Evolutionary conservation across 257 asterid genomes (phyloP), one percentile per base, ranked within the genome.

Genomic region (Nicotiana otophora): DNA sequence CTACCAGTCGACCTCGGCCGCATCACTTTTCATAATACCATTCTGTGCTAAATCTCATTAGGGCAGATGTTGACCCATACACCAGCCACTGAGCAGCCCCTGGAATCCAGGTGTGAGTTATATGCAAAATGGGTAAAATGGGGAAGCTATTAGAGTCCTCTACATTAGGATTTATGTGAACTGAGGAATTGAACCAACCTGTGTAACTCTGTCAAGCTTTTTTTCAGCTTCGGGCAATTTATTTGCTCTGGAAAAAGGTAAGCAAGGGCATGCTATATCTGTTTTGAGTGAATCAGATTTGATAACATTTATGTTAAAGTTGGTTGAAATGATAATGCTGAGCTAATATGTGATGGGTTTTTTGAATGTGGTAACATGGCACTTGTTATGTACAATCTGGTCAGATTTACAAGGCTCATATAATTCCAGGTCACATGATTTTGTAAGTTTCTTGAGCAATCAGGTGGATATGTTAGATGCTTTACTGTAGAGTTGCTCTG

Each of bases 241-340:
- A 23, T 23, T 23, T 23, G 88, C 85, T 42, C 39, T 85, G 26
- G 54, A 76, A 33, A 83, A 83, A 53, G 86, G 88, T 10, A 83
- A 86, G 88, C 84, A 85, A 79, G 88, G 81, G 61, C 26, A 78
- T 78, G 88, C 82, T 36, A 14, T 82, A 46, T 81, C 85, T 2
- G 70, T 61, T 46, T 33, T 68, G 39, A 58, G 20, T 15, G 65
- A 81, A 7, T 78, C 82, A 34, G 63, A 57, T 60, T 60, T 78
- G 31, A 83, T 82, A 85, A 85, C 48, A 81, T 85, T 58, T 84
- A 84, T 66, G 82, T 82, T 33, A 84, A 84, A 82, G 85, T 81
- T 60, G 87, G 60, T 77, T 68, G 77, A 58, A 39, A 77, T 58
- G 23, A 65, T 68, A 57, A 83, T 23, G 26, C 26, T 23, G 26